Conservation (phyloP, 2,329 filamentous ascomycete species). For the Botrytis pseudocinerea region DNA sequence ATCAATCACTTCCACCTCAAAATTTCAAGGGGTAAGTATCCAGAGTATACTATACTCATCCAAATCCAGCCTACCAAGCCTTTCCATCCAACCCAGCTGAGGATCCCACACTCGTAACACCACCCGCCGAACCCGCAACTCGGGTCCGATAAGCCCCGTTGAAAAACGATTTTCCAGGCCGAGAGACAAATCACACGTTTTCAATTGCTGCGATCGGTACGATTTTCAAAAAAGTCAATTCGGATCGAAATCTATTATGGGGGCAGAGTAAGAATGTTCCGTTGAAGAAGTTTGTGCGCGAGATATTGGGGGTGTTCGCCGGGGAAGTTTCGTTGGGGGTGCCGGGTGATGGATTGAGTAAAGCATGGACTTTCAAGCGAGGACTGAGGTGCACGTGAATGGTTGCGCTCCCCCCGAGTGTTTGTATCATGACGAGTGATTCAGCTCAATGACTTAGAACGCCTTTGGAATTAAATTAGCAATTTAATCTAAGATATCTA, state of each 20-base stretch:
- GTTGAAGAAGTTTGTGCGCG: background rate
- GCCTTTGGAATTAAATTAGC: background rate
- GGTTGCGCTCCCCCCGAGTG: background rate
- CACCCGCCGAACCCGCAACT: background rate
- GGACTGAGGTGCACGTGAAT: background rate
- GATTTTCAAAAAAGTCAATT: background rate
- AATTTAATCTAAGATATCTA: background rate
- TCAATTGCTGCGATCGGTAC: background rate
- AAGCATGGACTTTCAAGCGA: background rate
- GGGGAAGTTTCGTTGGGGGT: background rate
- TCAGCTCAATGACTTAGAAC: background rate
- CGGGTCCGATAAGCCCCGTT: slow-evolving; percentile 5
- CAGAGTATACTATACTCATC: background rate
- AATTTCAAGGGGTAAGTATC: background rate
- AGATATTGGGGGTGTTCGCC: background rate
- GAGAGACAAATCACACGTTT: background rate
- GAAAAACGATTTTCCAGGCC: background rate
- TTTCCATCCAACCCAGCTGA: background rate
- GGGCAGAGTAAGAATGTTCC: background rate
- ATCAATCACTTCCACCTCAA: background rate
- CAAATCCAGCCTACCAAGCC: background rate
- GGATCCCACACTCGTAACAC: background rate
- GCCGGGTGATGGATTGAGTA: background rate
- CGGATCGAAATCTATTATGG: background rate
- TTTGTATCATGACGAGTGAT: background rate